Base-by-base conservation (phyloP, 2,329 filamentous ascomycete genomes). In the Fusarium albidum region DNA sequence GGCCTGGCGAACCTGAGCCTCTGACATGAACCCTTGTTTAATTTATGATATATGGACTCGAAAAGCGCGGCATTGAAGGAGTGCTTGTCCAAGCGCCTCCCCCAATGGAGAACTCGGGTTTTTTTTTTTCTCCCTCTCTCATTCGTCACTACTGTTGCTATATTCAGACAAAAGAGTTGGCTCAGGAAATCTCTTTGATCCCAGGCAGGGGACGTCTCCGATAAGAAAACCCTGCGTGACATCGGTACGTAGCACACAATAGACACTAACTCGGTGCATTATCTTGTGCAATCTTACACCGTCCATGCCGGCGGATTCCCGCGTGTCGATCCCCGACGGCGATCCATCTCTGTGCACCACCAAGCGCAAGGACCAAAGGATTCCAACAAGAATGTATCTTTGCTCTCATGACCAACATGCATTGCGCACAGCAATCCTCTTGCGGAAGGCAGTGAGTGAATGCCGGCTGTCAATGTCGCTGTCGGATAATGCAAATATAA, bases 121-220 rank as follows among this genome's bases (percentile, higher is more conserved):
- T n/a, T n/a, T n/a, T n/a, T n/a, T n/a, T n/a, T n/a, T n/a, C n/a
- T n/a, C n/a, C n/a, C n/a, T n/a, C n/a, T n/a, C n/a, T n/a, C n/a
- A n/a, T 42, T 39, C 34, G 32, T 39, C 39, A 43, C 54, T 40
- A 39, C 43, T 46, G 54, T 63, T 66, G 52, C 64, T 67, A 66
- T 64, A 63, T 65, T 54, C 50, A 53, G 64, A 56, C 42, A 41
- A n/a, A n/a, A 49, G 29, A n/a, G 26, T 37, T 41, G 34, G 32
- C 26, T 31, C 48, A 53, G 46, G 40, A 59, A 4, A 17, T 35
- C 46, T 51, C 45, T 47, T 43, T 59, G 38, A 59, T 44, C 54
- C 58, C 47, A 42, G 49, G 34, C 37, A 47, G 46, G 39, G 29
- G 49, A 31, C 18, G 33, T 12, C 32, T 44, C 31, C 17, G n/a